phyloP scores from a whole-genome alignment of 176 grass and related monocot species.

The Phragmites australis region DNA sequence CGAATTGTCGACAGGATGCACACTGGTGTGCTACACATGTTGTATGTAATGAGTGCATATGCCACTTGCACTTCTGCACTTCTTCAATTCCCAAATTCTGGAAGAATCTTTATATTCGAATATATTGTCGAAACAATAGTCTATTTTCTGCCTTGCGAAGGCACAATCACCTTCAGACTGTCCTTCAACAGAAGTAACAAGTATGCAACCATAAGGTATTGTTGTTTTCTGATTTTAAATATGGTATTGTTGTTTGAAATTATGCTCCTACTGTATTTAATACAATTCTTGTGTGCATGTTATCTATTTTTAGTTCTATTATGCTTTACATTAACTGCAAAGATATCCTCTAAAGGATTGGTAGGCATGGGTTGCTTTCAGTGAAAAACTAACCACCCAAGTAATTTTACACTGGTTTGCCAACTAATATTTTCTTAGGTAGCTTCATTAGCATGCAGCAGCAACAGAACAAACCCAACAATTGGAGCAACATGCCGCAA shows the following conservation, averaged over 20 bases:
- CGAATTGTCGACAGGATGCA: too few relatives aligned
- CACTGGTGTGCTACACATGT: neutral
- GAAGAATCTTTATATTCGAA: neutral
- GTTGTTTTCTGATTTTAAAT: neutral
- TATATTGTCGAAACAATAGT: neutral
- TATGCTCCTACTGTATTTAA: neutral
- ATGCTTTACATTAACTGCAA: neutral
- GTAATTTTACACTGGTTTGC: slow-evolving; percentile 33
- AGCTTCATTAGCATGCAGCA: slow-evolving; percentile 45
- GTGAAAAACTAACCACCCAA: neutral
- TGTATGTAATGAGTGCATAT: neutral
- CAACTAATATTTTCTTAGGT: slow-evolving; percentile 45
- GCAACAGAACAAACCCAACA: slow-evolving; percentile 41
- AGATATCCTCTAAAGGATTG: neutral
- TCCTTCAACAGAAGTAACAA: neutral
- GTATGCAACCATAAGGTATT: neutral
- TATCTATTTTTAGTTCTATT: neutral
- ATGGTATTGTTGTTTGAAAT: neutral
- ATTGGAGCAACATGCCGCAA: slow-evolving; percentile 39
- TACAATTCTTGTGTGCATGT: neutral
- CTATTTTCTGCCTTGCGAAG: neutral
- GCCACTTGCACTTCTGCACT: too few relatives aligned
- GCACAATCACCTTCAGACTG: neutral
- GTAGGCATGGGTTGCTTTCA: slow-evolving; percentile 13
- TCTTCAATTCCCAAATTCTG: neutral